Conservation (phyloP, 306 rosid species). For the Medicago truncatula region DNA sequence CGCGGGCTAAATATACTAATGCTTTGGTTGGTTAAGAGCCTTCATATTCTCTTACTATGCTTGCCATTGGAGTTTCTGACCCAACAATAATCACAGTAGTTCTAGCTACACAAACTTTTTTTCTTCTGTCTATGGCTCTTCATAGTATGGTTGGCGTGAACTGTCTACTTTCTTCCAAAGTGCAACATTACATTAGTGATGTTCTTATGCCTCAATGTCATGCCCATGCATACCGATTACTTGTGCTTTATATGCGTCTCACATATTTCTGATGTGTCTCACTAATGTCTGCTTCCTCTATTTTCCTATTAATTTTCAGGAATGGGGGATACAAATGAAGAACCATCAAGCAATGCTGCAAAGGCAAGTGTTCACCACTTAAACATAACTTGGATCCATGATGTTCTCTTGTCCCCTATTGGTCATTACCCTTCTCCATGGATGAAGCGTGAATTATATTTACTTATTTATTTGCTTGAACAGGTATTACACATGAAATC, state of each 20-base stretch:
- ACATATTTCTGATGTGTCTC: conserved; percentile 31
- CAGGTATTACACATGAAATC: conserved; percentile 71
- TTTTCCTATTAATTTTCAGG: conserved; percentile 45
- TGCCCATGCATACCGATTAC: not conserved
- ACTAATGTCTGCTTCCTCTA: conserved; percentile 32
- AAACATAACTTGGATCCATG: conserved; percentile 20
- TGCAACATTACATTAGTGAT: conserved; percentile 24
- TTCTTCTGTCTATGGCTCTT: conserved; percentile 20
- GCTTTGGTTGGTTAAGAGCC: conserved; percentile 3
- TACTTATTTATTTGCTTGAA: conserved; percentile 43
- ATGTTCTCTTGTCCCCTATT: conserved; percentile 26
- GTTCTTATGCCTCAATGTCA: conserved; percentile 22
- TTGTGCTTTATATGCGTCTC: conserved; percentile 38
- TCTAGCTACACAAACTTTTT: conserved; percentile 30
- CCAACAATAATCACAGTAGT: conserved; percentile 12
- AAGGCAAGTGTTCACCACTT: conserved; percentile 61
- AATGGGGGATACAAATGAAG: conserved; percentile 73
- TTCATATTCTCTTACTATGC: not conserved
- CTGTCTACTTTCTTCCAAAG: conserved; percentile 28
- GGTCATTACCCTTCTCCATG: conserved; percentile 19
- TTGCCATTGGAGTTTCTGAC: not conserved
- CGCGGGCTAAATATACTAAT: not conserved
- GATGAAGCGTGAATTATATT: conserved; percentile 30
- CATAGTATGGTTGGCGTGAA: conserved; percentile 18
- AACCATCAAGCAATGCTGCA: conserved; percentile 54